Evolutionary conservation across 371 early-diverging fungal species (phyloP), one percentile per base, ranked within the genome.

Genomic region (Mortierella sp.): DNA sequence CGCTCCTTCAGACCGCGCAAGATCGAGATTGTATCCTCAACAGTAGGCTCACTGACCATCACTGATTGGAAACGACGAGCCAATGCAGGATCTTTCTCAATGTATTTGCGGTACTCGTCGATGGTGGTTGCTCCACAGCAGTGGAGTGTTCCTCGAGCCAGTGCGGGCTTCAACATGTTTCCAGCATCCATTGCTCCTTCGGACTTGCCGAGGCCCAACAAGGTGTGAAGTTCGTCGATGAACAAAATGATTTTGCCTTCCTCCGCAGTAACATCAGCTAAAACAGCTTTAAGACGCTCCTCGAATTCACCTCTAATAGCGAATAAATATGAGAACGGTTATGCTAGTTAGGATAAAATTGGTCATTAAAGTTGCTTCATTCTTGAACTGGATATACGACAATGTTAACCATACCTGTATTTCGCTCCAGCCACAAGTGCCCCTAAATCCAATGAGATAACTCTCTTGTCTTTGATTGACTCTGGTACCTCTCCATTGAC

Each of bases 71-170:
- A 96, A 63, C 97, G 89, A 75, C 97, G 86, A 5, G 93, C 95
- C 77, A 96, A 86, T 9, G 97, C 97, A 13, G 94, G 90, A 75
- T 96, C 97, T 70, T 94, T 91, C 83, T 95, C 94, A 43, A 93
- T 92, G 68, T 93, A 89, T 76, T 91, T 77, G 57, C 96, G 87
- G 76, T 96, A 96, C 72, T 96, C 97, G 60, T 94, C 95, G 70
- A 91, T 89, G 2, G 97, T 96, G 5, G 97, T 96, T 0, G 97
- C 96, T 53, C 97, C 97, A 59, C 93, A 93, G 80, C 95, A 95
- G 40, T 92, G 90, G 17, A 96, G 85, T 26, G 86, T 83, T 3
- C 96, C 97, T 61, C 93, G 82, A 23, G 97, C 95, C 26, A 96
- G 81, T 12, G 93, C 93, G 19, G 97, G 97, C 87, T 93, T 95